Percentiles rank a stretch among this genome's conserved stretches.
phyloP scores from a whole-genome alignment of 768 basidiomycete species.

The Hemileccinum rubropunctum region DNA sequence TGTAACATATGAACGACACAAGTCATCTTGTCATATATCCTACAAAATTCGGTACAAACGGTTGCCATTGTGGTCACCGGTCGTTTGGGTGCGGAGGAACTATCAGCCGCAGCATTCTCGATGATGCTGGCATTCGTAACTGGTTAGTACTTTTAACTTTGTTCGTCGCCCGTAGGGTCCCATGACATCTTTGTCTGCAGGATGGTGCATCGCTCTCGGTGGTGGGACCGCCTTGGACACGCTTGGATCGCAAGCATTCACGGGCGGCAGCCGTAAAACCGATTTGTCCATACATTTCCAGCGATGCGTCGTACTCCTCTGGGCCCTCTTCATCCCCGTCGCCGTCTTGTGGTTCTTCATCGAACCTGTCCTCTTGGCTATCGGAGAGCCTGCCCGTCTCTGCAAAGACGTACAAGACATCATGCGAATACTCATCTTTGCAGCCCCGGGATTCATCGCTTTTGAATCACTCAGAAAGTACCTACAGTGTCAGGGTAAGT shows the following conservation, averaged over 20 bases:
- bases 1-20: not conserved
- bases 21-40: slow-evolving; percentile 68
- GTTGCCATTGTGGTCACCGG: slow-evolving; percentile 61
- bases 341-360: slow-evolving; percentile 61
- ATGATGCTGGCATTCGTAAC: slow-evolving; percentile 79
- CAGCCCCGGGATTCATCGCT: slow-evolving; percentile 70
- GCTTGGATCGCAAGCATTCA: slow-evolving; percentile 74
- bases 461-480: slow-evolving; percentile 80
- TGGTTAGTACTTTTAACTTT: slow-evolving; percentile 50
- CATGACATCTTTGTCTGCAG: slow-evolving; percentile 46
- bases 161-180: slow-evolving; percentile 42
- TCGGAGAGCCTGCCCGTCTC: slow-evolving; percentile 60
- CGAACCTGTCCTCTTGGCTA: slow-evolving; percentile 55
- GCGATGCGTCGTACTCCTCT: slow-evolving; percentile 63
- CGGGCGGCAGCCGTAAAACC: slow-evolving; percentile 54
- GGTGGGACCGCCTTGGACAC: slow-evolving; percentile 80
- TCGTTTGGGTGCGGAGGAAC: slow-evolving; percentile 63
- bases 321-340: slow-evolving; percentile 63
- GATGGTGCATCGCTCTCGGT: slow-evolving; percentile 75
- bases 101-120: slow-evolving; percentile 70
- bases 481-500: slow-evolving; percentile 71
- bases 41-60: slow-evolving; percentile 76
- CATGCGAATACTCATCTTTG: slow-evolving; percentile 60
- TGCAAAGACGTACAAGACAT: slow-evolving; percentile 62
- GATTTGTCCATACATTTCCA: slow-evolving; percentile 73